These are phyloP conservation scores for Aurantiochytrium sp. DNA, from an alignment of 108 stramenopile genomes.

Conservation along the genomic window DNA sequence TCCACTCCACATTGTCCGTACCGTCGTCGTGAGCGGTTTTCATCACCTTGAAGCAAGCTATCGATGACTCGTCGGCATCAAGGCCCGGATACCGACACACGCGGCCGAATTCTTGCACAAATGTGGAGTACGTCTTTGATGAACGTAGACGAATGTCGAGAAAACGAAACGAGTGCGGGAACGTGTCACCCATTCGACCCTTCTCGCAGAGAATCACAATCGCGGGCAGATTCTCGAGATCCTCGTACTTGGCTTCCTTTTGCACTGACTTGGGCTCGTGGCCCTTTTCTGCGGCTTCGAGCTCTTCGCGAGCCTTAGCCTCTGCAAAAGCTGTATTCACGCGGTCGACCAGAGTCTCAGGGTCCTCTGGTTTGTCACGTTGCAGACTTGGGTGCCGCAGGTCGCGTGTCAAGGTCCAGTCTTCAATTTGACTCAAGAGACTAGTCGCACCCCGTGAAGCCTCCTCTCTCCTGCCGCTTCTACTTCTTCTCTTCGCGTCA, in stretches of 20 bases:
- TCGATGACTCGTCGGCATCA: background rate
- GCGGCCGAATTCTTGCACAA: background rate
- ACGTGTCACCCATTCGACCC: background rate
- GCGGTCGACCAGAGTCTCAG: background rate
- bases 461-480: background rate
- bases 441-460: background rate
- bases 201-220: background rate
- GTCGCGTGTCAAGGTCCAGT: background rate
- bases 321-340: background rate
- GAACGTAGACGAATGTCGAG: background rate
- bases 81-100: background rate
- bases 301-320: background rate
- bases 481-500: background rate
- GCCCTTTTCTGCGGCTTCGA: background rate
- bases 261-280: background rate
- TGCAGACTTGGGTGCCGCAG: background rate
- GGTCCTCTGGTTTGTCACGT: background rate
- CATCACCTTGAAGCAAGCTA: too few species aligned
- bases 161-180: background rate
- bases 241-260: background rate
- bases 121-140: background rate
- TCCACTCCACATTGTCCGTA: background rate
- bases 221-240: background rate
- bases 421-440: background rate
- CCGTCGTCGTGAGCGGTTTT: background rate